Percentiles rank a stretch among this genome's conserved stretches.
These are phyloP conservation scores for Lupinus albus DNA, from an alignment of 306 rosid species.

Conservation along the genomic window DNA sequence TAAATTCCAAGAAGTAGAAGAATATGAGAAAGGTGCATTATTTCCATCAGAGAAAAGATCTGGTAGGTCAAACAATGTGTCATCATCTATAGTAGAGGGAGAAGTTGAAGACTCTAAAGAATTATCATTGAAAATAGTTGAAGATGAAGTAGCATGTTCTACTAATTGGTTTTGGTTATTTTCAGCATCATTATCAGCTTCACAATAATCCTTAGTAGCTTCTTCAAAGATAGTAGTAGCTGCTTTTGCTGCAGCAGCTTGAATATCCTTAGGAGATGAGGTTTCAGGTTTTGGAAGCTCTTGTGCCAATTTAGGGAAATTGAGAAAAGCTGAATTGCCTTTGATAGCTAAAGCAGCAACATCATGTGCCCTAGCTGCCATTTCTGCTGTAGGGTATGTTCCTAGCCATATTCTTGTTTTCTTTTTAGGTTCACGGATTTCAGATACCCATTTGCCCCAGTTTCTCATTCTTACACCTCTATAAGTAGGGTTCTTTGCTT, in stretches of 20 bases:
- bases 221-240: constrained; percentile 48
- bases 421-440: constrained; percentile 89
- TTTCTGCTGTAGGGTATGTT: constrained; percentile 77
- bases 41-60: constrained; percentile 68
- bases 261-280: constrained; percentile 84
- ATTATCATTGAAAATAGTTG: constrained; percentile 40
- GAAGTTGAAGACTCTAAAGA: constrained; percentile 45
- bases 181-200: constrained; percentile 19
- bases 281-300: constrained; percentile 69
- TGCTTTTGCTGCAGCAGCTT: constrained; percentile 83
- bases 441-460: constrained; percentile 96
- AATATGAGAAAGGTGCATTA: constrained; percentile 45
- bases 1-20: constrained; percentile 67
- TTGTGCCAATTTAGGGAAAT: constrained; percentile 68
- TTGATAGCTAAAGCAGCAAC: constrained; percentile 87
- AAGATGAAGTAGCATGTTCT: constrained; percentile 40
- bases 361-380: constrained; percentile 98
- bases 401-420: constrained; percentile 96
- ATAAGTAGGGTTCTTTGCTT: constrained; percentile 57
- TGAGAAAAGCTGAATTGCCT: constrained; percentile 76
- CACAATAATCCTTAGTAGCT: constrained; percentile 26
- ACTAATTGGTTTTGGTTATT: constrained; percentile 25
- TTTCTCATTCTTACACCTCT: constrained; percentile 84
- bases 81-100: constrained; percentile 55
- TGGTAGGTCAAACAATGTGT: constrained; percentile 78